phyloP scores from a whole-genome alignment of 768 basidiomycete genomes.

The Dacryopinax spathularia region DNA sequence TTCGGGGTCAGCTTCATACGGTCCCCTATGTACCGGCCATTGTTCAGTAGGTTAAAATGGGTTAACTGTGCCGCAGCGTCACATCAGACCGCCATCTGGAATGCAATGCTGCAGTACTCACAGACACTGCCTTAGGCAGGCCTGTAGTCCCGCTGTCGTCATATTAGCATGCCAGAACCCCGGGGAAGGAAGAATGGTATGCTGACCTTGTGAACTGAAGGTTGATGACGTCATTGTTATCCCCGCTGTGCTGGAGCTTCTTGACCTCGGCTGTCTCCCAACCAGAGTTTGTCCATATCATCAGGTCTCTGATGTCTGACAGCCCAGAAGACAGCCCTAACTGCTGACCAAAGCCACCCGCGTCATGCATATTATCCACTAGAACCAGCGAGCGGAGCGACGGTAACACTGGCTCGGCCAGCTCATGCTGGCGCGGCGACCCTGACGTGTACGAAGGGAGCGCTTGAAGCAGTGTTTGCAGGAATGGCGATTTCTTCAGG shows the following conservation, averaged over 20 bases:
- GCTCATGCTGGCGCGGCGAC: slow-evolving; percentile 31
- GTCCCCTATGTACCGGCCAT: slow-evolving; percentile 52
- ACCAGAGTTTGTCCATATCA: slow-evolving; percentile 51
- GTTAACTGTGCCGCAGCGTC: slow-evolving; percentile 39
- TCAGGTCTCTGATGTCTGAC: slow-evolving; percentile 56
- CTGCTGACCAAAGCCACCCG: slow-evolving; percentile 29
- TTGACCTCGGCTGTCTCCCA: slow-evolving; percentile 32
- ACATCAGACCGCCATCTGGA: neutral
- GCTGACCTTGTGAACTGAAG: slow-evolving; percentile 70
- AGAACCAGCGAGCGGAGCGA: slow-evolving; percentile 49
- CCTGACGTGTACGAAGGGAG: slow-evolving; percentile 42
- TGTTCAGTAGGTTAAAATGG: slow-evolving; percentile 66
- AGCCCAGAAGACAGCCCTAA: slow-evolving; percentile 33
- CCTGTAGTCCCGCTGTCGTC: slow-evolving; percentile 60
- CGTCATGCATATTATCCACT: slow-evolving; percentile 43
- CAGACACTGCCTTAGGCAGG: slow-evolving; percentile 68
- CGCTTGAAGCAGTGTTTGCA: slow-evolving; percentile 42
- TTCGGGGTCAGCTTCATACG: slow-evolving; percentile 53
- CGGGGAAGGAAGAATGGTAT: neutral
- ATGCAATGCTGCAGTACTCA: slow-evolving; percentile 23
- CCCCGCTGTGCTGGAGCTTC: slow-evolving; percentile 29
- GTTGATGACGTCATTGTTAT: slow-evolving; percentile 61
- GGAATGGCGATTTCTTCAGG: slow-evolving; percentile 49
- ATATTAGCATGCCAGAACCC: neutral
- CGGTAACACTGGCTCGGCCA: slow-evolving; percentile 47